phyloP scores from a whole-genome alignment of 169 alveolate species.

The Plasmodium fragile region DNA sequence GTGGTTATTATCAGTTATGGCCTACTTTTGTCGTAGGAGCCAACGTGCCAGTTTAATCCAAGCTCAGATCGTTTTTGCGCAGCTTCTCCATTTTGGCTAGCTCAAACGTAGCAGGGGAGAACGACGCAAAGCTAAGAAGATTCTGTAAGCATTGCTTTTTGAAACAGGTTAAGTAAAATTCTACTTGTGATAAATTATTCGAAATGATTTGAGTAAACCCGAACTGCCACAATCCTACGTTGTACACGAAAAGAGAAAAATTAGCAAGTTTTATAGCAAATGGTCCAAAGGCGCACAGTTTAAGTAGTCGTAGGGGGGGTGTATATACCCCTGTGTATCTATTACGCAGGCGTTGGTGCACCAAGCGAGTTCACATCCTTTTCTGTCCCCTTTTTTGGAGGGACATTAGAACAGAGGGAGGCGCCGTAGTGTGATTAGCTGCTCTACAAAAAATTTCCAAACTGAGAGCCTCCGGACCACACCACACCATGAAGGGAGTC shows the following conservation, averaged over 20 bases:
- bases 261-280: background rate
- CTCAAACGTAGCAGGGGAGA: background rate
- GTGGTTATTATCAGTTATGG: background rate
- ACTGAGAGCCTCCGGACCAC: background rate
- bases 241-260: background rate
- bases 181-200: background rate
- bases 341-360: background rate
- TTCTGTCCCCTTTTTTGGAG: background rate
- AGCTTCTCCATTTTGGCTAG: background rate
- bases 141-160: background rate
- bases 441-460: background rate
- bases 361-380: background rate
- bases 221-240: background rate
- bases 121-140: background rate
- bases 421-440: background rate
- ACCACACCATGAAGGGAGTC: constrained; percentile 36
- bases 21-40: background rate
- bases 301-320: background rate
- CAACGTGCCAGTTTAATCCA: background rate
- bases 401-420: background rate
- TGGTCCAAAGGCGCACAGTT: background rate
- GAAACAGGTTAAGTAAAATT: background rate
- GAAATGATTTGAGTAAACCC: background rate
- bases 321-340: background rate
- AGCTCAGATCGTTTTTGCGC: background rate